These are phyloP conservation scores for Eucalyptus camaldulensis DNA, from an alignment of 345 rosid genomes.

Conservation along the genomic window DNA sequence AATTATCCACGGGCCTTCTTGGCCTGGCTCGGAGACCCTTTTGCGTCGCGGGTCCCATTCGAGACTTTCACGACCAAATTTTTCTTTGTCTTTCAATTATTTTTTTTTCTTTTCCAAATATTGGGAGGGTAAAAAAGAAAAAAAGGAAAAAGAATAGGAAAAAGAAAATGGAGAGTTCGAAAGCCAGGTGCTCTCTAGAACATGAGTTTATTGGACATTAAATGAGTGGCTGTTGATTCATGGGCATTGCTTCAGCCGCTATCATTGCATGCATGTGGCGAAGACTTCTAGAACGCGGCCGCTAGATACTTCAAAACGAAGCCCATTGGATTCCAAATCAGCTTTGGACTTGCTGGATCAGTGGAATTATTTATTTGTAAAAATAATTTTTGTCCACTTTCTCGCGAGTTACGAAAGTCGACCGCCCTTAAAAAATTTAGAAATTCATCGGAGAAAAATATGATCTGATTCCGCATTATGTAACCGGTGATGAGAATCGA, in stretches of 20 bases:
- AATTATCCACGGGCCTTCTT: neutral
- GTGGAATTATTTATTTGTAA: neutral
- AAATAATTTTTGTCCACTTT: neutral
- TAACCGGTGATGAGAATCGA: neutral
- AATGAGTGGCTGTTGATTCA: neutral
- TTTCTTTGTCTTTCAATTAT: neutral
- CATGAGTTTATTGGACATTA: neutral
- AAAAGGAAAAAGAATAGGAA: too few relatives aligned
- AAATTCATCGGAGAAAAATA: neutral
- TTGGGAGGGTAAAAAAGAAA: neutral
- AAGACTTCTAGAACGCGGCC: neutral
- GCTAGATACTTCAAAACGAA: neutral
- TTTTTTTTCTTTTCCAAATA: neutral
- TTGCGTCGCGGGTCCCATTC: neutral
- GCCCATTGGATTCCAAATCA: neutral
- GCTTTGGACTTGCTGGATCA: neutral
- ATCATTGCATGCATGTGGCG: neutral
- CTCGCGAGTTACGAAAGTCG: rapidly evolving
- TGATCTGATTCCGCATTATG: too few relatives aligned
- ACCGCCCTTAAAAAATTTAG: neutral
- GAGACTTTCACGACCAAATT: neutral
- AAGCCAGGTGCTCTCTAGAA: neutral
- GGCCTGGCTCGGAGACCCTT: neutral
- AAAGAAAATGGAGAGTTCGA: neutral
- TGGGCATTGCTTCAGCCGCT: neutral